Base-by-base conservation (phyloP, 495 filamentous ascomycete species). In the Wilcoxina mikolae region DNA sequence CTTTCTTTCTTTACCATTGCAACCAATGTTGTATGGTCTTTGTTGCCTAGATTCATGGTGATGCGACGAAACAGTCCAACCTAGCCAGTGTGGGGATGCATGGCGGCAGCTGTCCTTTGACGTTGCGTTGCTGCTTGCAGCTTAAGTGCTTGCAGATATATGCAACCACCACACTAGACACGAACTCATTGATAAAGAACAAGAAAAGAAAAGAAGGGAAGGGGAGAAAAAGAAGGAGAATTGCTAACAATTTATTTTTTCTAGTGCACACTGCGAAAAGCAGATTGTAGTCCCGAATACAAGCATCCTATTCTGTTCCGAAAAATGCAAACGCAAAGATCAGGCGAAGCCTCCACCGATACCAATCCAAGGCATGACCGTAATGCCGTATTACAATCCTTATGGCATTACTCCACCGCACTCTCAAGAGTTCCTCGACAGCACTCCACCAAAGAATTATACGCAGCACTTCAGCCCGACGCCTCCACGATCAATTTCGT, bases 201-300 rank as follows among this genome's bases (percentile, higher is more conserved):
- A n/a, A n/a, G n/a, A n/a, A n/a, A n/a, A n/a, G n/a, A n/a, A n/a
- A n/a, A n/a, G n/a, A n/a, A n/a, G n/a, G n/a, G n/a, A n/a, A n/a
- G n/a, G n/a, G n/a, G n/a, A n/a, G n/a, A n/a, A n/a, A n/a, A n/a
- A n/a, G n/a, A n/a, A n/a, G n/a, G n/a, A n/a, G n/a, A n/a, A 20
- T 20, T 18, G 17, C 39, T 43, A 18, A 43, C 39, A 9, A 20
- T 29, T 49, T 49, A 24, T 2, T 25, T 11, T 46, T 46, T 53
- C 41, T 62, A 85, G 82, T 64, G 75, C 81, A 51, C 80, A 76
- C 68, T 86, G 82, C 67, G 82, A 85, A 61, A 81, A 77, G 64
- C 82, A 85, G 66, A 85, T 86, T 57, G 73, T 81, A 20, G 72
- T 79, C 38, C 82, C 82, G 15, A 79, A 78, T 61, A 79, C 78